Evolutionary conservation across 345 rosid species (phyloP), one percentile per base, ranked within the genome.

Genomic region (Eucalyptus leucophloia): DNA sequence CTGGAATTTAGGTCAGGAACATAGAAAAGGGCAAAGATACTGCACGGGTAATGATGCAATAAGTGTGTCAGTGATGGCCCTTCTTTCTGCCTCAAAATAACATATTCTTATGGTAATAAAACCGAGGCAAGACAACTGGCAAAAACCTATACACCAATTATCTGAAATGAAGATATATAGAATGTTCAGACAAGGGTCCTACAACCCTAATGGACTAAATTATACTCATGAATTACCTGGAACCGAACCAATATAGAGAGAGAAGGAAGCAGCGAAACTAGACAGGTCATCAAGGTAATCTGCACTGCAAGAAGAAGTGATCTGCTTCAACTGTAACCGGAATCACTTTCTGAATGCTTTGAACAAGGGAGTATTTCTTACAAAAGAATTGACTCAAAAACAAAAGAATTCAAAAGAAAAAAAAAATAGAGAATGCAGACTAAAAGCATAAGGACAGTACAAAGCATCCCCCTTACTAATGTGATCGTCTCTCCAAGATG

Each of bases 341-440:
- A 77, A 77, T 77, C 83, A 77, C 83, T 77, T 77, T 40, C 83
- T 77, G 83, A 77, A 44, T 77, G 83, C 42, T 77, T 77, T 77
- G 83, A 37, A 77, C 47, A 23, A 88, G 58, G 80, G 58, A 83
- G 45, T 54, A 90, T 89, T 91, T 90, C 95, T 91, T 93, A 89
- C 93, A 94, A 91, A 94, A 94, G 94, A 94, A 93, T 93, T 77
- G 87, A 92, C 81, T 72, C 91, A 89, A 86, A 89, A 90, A 94
- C 93, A 89, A 94, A 94, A 92, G 95, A 94, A 94, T 94, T 58
- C 86, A 90, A 80, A 87, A 51, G 69, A 88, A 19, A 65, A 88
- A 77, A 90, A 88, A 89, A 90, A 91, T 91, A 42, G 72, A 89
- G 72, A 47, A 67, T 26, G 83, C 83, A 88, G 82, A 11, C 62